phyloP scores from a whole-genome alignment of 495 filamentous ascomycete species.

The Talaromyces adpressus region DNA sequence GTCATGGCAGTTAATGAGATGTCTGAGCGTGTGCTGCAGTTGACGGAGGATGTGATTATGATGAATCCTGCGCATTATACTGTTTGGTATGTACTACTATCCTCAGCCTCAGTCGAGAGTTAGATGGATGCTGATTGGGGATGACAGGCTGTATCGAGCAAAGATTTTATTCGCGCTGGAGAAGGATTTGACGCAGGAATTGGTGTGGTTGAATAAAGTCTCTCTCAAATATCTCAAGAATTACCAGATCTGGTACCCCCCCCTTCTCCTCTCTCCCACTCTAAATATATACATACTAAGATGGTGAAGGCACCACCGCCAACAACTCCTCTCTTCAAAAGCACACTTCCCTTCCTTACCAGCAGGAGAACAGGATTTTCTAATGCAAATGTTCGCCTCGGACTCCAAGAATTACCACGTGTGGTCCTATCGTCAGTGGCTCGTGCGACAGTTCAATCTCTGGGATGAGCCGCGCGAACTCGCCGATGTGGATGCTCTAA shows the following conservation, averaged over 20 bases:
- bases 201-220: constrained; percentile 77
- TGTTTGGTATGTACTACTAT: constrained; percentile 65
- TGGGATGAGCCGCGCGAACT: constrained; percentile 64
- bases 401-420: constrained; percentile 99
- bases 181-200: constrained; percentile 61
- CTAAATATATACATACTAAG: background rate
- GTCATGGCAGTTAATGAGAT: constrained; percentile 86
- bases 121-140: background rate
- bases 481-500: constrained; percentile 57
- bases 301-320: constrained; percentile 69
- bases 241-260: constrained; percentile 83
- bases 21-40: constrained; percentile 65
- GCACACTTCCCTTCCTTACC: constrained; percentile 53
- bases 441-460: constrained; percentile 72
- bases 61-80: constrained; percentile 98
- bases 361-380: constrained; percentile 62
- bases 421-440: constrained; percentile 92
- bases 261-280: background rate
- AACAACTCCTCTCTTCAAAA: constrained; percentile 58
- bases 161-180: constrained; percentile 62
- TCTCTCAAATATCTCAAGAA: constrained; percentile 86
- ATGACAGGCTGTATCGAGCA: constrained; percentile 72
- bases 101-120: background rate
- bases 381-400: constrained; percentile 69
- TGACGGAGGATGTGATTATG: constrained; percentile 81